These are phyloP conservation scores for Agaricus blazei DNA, from an alignment of 768 basidiomycete genomes.

Conservation along the genomic window DNA sequence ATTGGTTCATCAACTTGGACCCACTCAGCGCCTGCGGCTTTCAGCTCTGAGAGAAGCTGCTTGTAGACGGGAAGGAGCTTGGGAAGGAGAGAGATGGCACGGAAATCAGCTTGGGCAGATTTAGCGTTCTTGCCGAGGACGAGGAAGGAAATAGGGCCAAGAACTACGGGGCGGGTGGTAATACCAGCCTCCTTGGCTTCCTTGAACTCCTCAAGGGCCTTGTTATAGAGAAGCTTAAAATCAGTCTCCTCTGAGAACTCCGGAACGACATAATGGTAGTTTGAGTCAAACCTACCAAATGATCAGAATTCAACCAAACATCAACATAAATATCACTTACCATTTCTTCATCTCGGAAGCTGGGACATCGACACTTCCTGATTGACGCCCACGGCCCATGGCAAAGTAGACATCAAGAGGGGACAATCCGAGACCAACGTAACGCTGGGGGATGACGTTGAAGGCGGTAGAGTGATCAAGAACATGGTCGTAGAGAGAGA, in stretches of 20 bases:
- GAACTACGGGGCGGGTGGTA: conserved; percentile 88
- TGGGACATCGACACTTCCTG: conserved; percentile 91
- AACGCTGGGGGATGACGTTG: conserved; percentile 96
- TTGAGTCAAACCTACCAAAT: conserved; percentile 83
- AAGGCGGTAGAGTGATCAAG: conserved; percentile 95
- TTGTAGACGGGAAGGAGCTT: conserved; percentile 91
- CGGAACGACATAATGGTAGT: conserved; percentile 98
- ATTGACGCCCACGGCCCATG: conserved; percentile 98
- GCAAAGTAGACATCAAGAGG: conserved; percentile 96
- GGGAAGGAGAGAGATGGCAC: conserved; percentile 85
- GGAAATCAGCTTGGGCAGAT: conserved; percentile 77
- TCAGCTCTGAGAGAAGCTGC: conserved; percentile 84
- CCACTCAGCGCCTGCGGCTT: conserved; percentile 87
- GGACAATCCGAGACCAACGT: conserved; percentile 79
- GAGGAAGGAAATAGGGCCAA: conserved; percentile 95
- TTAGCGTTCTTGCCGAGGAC: conserved; percentile 88
- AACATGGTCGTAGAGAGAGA: conserved; percentile 98
- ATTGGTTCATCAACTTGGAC: conserved; percentile 98
- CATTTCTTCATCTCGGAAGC: conserved; percentile 99
- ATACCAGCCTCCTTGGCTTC: conserved; percentile 92
- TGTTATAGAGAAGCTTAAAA: conserved; percentile 96
- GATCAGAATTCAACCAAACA: conserved; percentile 6
- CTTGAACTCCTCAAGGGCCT: conserved; percentile 88
- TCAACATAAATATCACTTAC: conserved; percentile 38
- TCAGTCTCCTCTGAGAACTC: conserved; percentile 87